Evolutionary conservation across 139 green algal species (phyloP).

Genomic region (Microglena sp.): DNA sequence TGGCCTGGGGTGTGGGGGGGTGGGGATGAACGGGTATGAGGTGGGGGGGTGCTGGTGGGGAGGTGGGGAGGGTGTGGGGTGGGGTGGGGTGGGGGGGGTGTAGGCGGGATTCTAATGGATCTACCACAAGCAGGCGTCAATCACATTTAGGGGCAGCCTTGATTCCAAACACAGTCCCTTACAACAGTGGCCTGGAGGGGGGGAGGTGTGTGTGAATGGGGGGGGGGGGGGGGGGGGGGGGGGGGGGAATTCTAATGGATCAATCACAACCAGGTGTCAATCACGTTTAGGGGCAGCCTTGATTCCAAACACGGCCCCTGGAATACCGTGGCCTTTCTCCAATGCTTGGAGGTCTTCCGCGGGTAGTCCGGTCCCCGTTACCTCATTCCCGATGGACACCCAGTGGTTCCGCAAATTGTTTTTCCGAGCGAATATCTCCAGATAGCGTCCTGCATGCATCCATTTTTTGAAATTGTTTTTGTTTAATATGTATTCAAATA

Average conservation of each 20-base stretch:
- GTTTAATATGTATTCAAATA: background rate
- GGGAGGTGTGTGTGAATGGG: no score
- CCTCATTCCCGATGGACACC: slow-evolving; percentile 89
- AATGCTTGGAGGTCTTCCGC: background rate
- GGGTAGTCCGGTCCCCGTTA: slow-evolving; percentile 46
- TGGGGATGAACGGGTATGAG: no score
- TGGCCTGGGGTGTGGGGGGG: no score
- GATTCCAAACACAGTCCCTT: background rate
- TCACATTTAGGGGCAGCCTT: background rate
- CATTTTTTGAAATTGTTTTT: background rate
- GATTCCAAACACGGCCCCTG: background rate
- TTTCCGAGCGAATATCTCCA: slow-evolving; percentile 90
- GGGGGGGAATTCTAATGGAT: background rate
- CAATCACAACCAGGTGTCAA: background rate
- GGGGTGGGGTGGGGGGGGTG: no score
- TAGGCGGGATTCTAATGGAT: background rate
- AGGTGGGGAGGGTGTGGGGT: no score
- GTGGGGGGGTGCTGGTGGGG: no score
- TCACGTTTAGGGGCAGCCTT: background rate
- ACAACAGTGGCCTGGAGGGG: no score
- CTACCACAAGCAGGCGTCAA: background rate
- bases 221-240: no score
- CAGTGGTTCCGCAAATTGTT: slow-evolving; percentile 91
- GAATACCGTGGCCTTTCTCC: background rate
- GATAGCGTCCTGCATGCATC: slow-evolving; percentile 49